Evolutionary conservation across 345 rosid species (phyloP).

Genomic region (Mallotus nudiflorus): DNA sequence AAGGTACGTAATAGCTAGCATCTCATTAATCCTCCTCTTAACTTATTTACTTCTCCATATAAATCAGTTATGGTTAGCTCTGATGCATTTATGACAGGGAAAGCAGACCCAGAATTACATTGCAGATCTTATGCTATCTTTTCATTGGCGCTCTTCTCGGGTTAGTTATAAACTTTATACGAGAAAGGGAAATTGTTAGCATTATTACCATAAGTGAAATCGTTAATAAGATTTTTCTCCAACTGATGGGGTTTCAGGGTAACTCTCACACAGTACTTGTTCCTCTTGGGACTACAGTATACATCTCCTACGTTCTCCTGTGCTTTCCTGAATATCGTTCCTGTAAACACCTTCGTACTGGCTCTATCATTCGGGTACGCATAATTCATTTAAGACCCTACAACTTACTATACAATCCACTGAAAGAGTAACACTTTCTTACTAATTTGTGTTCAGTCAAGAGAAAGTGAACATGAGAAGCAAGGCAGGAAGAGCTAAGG

Average conservation of each 20-base stretch:
- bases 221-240: too few relatives aligned
- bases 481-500: conserved; percentile 27
- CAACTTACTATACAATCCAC: too few relatives aligned
- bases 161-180: neutral
- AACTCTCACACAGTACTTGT: conserved; percentile 25
- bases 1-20: conserved; percentile 13
- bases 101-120: conserved; percentile 30
- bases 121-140: conserved; percentile 20
- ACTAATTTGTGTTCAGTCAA: neutral
- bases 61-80: too few relatives aligned
- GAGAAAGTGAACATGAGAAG: conserved; percentile 24
- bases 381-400: neutral
- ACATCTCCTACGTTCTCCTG: conserved; percentile 28
- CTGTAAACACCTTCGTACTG: conserved; percentile 30
- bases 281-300: conserved; percentile 29
- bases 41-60: too few relatives aligned
- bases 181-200: too few relatives aligned
- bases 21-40: too few relatives aligned
- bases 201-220: too few relatives aligned
- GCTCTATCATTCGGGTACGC: conserved; percentile 25
- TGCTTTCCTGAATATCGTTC: conserved; percentile 34
- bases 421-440: too few relatives aligned
- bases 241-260: conserved; percentile 17
- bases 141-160: conserved; percentile 32
- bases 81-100: too few relatives aligned